Evolutionary conservation across 73 alveolate genomes (phyloP), one percentile per base, ranked within the genome.

Genomic region (Durusdinium trenchii): DNA sequence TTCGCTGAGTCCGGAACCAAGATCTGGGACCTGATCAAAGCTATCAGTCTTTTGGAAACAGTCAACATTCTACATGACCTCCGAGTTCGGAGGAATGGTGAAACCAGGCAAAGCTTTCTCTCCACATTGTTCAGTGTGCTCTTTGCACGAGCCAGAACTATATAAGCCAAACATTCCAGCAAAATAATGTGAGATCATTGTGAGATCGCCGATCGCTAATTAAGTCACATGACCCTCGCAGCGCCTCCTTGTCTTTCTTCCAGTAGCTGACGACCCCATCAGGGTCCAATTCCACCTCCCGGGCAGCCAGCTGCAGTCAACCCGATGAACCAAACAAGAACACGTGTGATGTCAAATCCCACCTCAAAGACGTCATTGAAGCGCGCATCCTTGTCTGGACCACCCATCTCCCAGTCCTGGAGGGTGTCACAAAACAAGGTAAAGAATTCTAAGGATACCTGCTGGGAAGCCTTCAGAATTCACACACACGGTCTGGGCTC

Each of bases 341-440:
- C n/a, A 60, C 18, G n/a, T 60, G 7, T 60, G 73, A 23, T 2
- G 73, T 23, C 0, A 60, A 60, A 23, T 16, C 69, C 69, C 69
- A 54, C 98, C 98, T 91, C 98, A 45, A 91, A 91, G 60, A 91
- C 85, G 82, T 91, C 98, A 36, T 91, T 91, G 76, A 91, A 91
- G 35, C 98, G 84, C 3, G 98, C 98, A 40, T 91, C 98, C 82
- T 91, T 91, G 98, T 91, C 98, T n/a, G 98, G 98, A 38, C 98
- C 98, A 4, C 98, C 98, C 98, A 91, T 91, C 98, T 91, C 98
- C 98, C 98, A 91, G 90, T 91, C 98, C 98, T 91, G 76, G 45
- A n/a, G 32, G 23, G 12, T 14, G 45, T 43, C 69, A 38, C 3
- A 73, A 28, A 73, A 6, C 52, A 1, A 23, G 85, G 35, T 36